Evolutionary conservation across 2,329 filamentous ascomycete species (phyloP), one percentile per base, ranked within the genome.

Genomic region (Saccharata proteae): DNA sequence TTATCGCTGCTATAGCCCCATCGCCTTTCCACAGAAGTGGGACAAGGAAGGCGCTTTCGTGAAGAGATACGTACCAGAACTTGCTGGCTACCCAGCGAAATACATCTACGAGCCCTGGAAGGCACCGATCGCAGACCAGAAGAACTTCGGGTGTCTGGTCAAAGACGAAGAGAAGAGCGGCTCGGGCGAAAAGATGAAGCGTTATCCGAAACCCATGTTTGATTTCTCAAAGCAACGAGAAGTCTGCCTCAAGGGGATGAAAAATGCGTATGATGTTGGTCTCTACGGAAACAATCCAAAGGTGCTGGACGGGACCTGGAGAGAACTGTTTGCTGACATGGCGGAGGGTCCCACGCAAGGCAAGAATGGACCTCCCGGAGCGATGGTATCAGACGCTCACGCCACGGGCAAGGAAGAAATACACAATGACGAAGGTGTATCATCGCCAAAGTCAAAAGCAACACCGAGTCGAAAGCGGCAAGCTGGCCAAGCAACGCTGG

Each of bases 101-200:
- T 82, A 70, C 44, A 82, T 86, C 18, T 86, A 83, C 42, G 80
- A 86, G 59, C 80, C 80, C 5, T 81, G 78, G 74, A 83, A 77
- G 47, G 77, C 79, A 24, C 74, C 74, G 2, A 64, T 76, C 22
- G 55, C 55, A 13, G 79, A 83, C 35, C 74, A 82, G 57, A 79
- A 71, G 49, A 73, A 67, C 44, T 80, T 78, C 35, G 70, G 74
- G 0, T 77, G 80, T 30, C 48, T 69, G 12, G 57, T 81, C 32
- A 67, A 61, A 26, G 73, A 71, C 0, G 2, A 48, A 12, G 6
- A 42, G 55, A 39, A 28, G 46, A 6, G 36, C 30, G 2, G 38
- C 36, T 21, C 24, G 10, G 12, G n/a, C 2, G 32, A 12, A 45
- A 63, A 61, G 1, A 55, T 65, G 13, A 52, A 46, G 20, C 38